Conservation (phyloP, 108 stramenopile species). For the Nannochloropsis oceanica region DNA sequence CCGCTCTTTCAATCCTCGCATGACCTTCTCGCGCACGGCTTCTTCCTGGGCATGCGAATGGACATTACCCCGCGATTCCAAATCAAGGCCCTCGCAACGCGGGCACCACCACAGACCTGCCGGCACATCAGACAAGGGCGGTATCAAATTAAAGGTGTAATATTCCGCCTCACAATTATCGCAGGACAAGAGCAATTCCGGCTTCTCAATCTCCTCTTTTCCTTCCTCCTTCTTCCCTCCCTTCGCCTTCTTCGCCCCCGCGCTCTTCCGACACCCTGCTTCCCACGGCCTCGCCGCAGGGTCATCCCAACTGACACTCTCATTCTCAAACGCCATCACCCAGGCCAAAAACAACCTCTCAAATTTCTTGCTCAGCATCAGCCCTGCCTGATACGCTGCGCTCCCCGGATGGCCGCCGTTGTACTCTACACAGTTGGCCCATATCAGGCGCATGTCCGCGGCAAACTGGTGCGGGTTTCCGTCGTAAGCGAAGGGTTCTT, state of each 20-base stretch:
- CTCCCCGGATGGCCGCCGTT: background rate
- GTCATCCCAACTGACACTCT: background rate
- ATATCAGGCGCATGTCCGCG: constrained; percentile 4
- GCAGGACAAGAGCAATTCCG: constrained; percentile 9
- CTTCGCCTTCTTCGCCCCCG: background rate
- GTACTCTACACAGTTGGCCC: constrained; percentile 22
- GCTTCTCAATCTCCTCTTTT: background rate
- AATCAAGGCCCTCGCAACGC: constrained; percentile 1
- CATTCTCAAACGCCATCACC: constrained; percentile 9
- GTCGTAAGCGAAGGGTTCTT: background rate
- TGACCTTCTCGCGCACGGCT: background rate
- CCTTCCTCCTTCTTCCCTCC: background rate
- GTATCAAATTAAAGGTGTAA: constrained; percentile 2
- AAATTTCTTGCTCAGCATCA: background rate
- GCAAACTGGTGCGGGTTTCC: background rate
- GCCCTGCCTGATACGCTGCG: background rate
- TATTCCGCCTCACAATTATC: constrained; percentile 29
- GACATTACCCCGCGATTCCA: background rate
- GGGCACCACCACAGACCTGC: constrained; percentile 26
- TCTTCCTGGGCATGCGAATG: background rate
- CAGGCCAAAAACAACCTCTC: constrained; percentile 6
- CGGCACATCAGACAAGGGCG: background rate
- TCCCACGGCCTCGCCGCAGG: constrained; percentile 11
- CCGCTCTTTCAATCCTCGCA: background rate
- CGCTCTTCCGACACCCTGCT: background rate